These are phyloP conservation scores for Grosmannia serpens DNA, from an alignment of 2,329 filamentous ascomycete genomes.

Conservation along the genomic window DNA sequence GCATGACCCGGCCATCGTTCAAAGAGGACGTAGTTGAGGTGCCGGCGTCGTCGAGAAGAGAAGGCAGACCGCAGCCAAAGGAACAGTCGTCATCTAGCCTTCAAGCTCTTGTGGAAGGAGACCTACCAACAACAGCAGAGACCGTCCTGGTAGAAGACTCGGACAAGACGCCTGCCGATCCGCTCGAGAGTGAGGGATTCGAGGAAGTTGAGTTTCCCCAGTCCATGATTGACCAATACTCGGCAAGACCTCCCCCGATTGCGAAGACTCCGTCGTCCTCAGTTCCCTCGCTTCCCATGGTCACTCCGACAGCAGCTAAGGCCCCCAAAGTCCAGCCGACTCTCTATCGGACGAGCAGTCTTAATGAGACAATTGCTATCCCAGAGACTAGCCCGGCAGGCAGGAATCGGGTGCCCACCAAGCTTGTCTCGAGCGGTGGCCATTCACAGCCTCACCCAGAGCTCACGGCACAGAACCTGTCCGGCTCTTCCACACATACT, in stretches of 20 bases:
- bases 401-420: neutral
- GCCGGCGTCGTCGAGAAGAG: constrained; percentile 20
- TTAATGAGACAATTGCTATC: constrained; percentile 10
- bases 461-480: too few relatives aligned
- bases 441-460: neutral
- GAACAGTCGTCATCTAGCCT: neutral
- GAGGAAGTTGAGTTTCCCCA: constrained; percentile 5
- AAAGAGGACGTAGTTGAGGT: constrained; percentile 25
- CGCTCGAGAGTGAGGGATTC: neutral
- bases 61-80: constrained; percentile 6
- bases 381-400: constrained; percentile 13
- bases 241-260: neutral
- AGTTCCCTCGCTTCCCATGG: constrained; percentile 1
- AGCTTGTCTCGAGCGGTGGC: neutral
- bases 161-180: neutral
- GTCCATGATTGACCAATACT: constrained; percentile 7
- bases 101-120: constrained; percentile 2
- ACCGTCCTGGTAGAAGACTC: neutral
- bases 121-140: neutral
- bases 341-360: constrained; percentile 2
- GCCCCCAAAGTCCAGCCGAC: neutral
- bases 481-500: neutral
- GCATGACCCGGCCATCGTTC: constrained; percentile 18
- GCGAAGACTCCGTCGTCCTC: constrained; percentile 6
- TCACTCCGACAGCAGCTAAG: neutral